Evolutionary conservation across 164 flowering plant species (phyloP), one percentile per base, ranked within the genome.

Genomic region (Echeveria elegans): DNA sequence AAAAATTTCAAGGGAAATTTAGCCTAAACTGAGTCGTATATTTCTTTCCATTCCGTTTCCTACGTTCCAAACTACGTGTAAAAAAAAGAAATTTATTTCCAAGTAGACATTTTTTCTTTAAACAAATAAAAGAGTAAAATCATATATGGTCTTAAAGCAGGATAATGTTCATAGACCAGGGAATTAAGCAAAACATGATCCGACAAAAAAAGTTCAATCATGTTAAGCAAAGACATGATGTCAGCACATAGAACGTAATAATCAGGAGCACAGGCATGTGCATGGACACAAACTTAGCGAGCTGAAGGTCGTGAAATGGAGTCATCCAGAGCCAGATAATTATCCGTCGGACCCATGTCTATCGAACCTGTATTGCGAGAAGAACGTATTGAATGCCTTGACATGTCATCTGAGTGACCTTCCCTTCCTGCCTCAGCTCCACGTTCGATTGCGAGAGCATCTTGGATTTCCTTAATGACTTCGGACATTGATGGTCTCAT

Each of bases 391-490:
- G 99, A 88, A 38, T 75, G 72, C 63, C 83, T 80, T 0, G 92
- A 85, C 43, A 86, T 64, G 4, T 86, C 82, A 50, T 83, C 88
- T 1, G 88, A 82, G 71, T 74, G 75, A 28, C 87, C 96, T 59
- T 84, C 88, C 75, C 83, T 75, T 10, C 64, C 69, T 0, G 76
- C 81, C 63, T 71, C 75, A 21, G 78, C 76, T 41, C 75, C 90
- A 66, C 77, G 86, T 72, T 95, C 97, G 23, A 95, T 89, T 11
- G 76, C 62, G 45, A 95, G 72, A 28, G 99, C 94, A 66, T 95
- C 99, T 76, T 95, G 97, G 56, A 95, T 88, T 74, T 95, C 97
- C 77, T 95, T 95, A n/a, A 92, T 83, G n/a, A 95, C 94, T 73
- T 92, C 96, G 19, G 97, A 92, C 12, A 95, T 95, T 19, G 97